phyloP scores from a whole-genome alignment of 768 basidiomycete species.

The Tubosaeta sp. region DNA sequence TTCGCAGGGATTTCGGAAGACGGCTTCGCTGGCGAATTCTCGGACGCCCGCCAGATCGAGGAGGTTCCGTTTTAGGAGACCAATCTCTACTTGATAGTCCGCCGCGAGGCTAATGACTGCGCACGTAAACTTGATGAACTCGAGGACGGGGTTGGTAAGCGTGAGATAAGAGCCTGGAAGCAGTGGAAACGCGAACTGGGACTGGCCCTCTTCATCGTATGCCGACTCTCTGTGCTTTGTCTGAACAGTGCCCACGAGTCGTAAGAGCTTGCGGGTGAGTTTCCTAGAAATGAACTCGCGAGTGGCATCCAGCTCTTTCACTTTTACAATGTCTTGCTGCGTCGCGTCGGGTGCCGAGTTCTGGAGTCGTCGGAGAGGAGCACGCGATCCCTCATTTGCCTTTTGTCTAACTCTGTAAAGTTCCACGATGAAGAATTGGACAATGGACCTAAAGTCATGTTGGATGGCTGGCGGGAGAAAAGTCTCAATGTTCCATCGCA shows the following conservation, averaged over 20 bases:
- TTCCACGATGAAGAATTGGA: conserved; percentile 84
- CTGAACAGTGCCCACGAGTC: conserved; percentile 58
- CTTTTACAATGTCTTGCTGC: conserved; percentile 63
- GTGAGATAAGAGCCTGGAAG: conserved; percentile 84
- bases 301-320: conserved; percentile 62
- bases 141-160: conserved; percentile 75
- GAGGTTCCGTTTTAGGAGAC: conserved; percentile 82
- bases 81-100: conserved; percentile 84
- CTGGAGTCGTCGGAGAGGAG: conserved; percentile 69
- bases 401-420: conserved; percentile 73
- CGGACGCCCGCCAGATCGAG: conserved; percentile 83
- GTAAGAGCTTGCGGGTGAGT: conserved; percentile 78
- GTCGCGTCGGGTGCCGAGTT: conserved; percentile 60
- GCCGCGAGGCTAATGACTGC: conserved; percentile 75
- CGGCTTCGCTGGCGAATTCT: conserved; percentile 82
- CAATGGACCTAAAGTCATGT: conserved; percentile 61
- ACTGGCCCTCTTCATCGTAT: conserved; percentile 48
- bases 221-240: conserved; percentile 58
- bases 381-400: conserved; percentile 53
- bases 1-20: conserved; percentile 90
- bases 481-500: conserved; percentile 89
- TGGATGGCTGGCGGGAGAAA: conserved; percentile 87
- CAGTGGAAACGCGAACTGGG: conserved; percentile 74
- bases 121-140: conserved; percentile 84
- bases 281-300: conserved; percentile 74